Conservation (phyloP, 2,329 filamentous ascomycete genomes). For the Hypoxylon sp. region DNA sequence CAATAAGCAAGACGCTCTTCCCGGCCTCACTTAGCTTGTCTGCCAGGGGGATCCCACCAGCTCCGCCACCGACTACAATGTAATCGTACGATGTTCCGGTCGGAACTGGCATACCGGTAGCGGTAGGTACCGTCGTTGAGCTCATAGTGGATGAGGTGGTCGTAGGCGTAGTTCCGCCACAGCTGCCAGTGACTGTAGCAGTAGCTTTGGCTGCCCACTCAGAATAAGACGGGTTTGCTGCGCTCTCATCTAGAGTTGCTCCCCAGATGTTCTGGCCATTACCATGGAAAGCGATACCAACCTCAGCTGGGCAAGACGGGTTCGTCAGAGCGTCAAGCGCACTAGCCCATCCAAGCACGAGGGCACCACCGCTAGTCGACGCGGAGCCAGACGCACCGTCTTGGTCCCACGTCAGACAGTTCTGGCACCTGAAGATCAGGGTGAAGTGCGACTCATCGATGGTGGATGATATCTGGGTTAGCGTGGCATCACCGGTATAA, state of each 20-base stretch:
- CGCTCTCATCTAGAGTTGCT: constrained; percentile 48
- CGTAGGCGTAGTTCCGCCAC: constrained; percentile 43
- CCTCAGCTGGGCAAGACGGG: constrained; percentile 52
- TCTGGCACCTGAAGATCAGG: constrained; percentile 70
- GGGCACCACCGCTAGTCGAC: constrained; percentile 53
- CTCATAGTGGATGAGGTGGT: constrained; percentile 37
- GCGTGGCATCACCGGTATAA: constrained; percentile 68
- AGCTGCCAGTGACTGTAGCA: constrained; percentile 48
- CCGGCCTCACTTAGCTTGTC: constrained; percentile 70
- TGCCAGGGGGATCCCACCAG: constrained; percentile 66
- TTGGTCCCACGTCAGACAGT: constrained; percentile 63
- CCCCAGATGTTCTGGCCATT: constrained; percentile 64
- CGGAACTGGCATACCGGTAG: constrained; percentile 48
- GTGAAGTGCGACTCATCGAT: constrained; percentile 67
- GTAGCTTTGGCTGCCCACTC: constrained; percentile 56
- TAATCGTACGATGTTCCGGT: constrained; percentile 62
- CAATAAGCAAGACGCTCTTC: constrained; percentile 69
- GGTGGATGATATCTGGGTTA: constrained; percentile 66
- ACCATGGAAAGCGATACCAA: constrained; percentile 62
- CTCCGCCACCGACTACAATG: constrained; percentile 66
- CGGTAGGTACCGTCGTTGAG: constrained; percentile 37
- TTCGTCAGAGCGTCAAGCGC: constrained; percentile 54
- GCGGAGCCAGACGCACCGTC: constrained; percentile 53
- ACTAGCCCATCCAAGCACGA: constrained; percentile 65
- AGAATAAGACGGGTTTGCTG: constrained; percentile 52